Conservation (phyloP, 805 yeast genomes). For the Debaryomyces tyrocola region DNA sequence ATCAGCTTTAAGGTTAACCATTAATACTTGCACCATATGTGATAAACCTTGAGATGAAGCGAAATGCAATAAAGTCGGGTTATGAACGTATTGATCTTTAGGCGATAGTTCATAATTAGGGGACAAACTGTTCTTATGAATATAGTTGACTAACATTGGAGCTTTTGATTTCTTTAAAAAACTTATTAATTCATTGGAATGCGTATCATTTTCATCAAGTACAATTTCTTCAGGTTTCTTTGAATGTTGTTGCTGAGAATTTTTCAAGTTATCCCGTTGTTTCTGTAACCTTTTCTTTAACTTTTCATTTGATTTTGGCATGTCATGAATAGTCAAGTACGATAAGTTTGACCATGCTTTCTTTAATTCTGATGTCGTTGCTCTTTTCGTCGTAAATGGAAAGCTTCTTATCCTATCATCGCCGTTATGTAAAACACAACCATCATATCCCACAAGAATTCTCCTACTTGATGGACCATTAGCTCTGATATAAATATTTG, state of each 20-base stretch:
- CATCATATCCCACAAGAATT: constrained; percentile 65
- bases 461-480: constrained; percentile 68
- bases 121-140: constrained; percentile 56
- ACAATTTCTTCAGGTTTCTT: constrained; percentile 7
- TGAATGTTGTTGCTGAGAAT: constrained; percentile 11
- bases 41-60: constrained; percentile 68
- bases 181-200: constrained; percentile 57
- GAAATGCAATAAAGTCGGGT: constrained; percentile 78
- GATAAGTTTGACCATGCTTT: constrained; percentile 81
- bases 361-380: constrained; percentile 78
- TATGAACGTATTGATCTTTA: constrained; percentile 42
- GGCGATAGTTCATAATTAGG: constrained; percentile 61
- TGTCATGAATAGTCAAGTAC: constrained; percentile 51
- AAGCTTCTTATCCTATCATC: constrained; percentile 68
- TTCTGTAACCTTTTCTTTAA: constrained; percentile 18
- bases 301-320: constrained; percentile 51
- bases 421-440: constrained; percentile 46
- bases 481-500: constrained; percentile 76
- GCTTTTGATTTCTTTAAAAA: constrained; percentile 73
- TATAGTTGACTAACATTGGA: constrained; percentile 64
- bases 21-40: constrained; percentile 64
- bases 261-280: constrained; percentile 16
- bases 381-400: constrained; percentile 89
- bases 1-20: constrained; percentile 66
- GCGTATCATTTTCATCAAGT: constrained; percentile 35